Evolutionary conservation across 768 basidiomycete species (phyloP), one percentile per base, ranked within the genome.

Genomic region (Galerina sulciceps): DNA sequence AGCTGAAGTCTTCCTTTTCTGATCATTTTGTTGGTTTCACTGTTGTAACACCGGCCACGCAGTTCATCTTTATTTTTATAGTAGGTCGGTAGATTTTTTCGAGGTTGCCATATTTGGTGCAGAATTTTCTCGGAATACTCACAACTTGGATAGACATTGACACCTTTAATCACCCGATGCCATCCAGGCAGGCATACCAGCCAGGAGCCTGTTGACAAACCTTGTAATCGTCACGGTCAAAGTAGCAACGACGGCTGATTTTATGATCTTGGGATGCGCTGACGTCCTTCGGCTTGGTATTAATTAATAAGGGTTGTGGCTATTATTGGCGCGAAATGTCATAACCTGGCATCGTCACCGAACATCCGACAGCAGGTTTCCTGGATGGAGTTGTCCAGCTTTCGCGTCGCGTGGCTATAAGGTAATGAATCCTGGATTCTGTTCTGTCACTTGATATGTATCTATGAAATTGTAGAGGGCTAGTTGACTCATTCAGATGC

Each of bases 1-100:
- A 74, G 80, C 58, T 87, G 69, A 52, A 55, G 8, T 36, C 8
- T 37, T 40, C 6, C 6, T 10, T 49, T n/a, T 4, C 17, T 17
- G n/a, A n/a, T 22, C 18, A 13, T 8, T n/a, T 20, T 37, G 37
- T 10, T 46, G 20, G 37, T 18, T 34, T 45, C 22, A 34, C 36
- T 54, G 51, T 56, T 58, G 15, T 61, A 56, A 50, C 50, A 37
- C 50, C 10, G 41, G 34, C 34, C 43, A 14, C 23, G 45, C 50
- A 22, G 49, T 44, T 47, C 26, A 31, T 5, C 26, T 61, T 56
- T 64, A 59, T 57, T 61, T 59, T 53, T 58, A 57, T 51, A 15
- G 37, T 55, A 53, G 43, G 57, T 56, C 42, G 47, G 59, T 42
- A 22, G 13, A 20, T 44, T 14, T 13, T 18, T 37, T 23, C n/a